Conservation (phyloP, 2,329 filamentous ascomycete genomes). For the Aureobasidium vineae region DNA sequence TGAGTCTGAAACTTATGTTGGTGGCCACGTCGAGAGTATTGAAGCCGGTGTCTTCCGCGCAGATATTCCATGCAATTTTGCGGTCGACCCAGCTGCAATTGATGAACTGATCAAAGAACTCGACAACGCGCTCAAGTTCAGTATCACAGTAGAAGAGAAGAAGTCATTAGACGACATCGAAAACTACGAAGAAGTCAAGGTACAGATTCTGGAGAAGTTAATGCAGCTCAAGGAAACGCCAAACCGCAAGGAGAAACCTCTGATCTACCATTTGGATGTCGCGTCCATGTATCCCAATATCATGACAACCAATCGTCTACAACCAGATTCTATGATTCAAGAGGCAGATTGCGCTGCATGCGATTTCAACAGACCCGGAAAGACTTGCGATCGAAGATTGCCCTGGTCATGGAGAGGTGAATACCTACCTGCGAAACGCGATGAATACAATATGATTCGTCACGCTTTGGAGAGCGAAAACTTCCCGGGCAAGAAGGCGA, state of each 20-base stretch:
- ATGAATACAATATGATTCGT: slow-evolving; percentile 99
- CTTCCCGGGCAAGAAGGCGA: slow-evolving; percentile 77
- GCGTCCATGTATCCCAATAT: slow-evolving; percentile 99
- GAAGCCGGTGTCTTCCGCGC: slow-evolving; percentile 95
- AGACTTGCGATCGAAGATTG: slow-evolving; percentile 90
- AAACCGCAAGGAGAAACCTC: slow-evolving; percentile 76
- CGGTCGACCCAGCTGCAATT: slow-evolving; percentile 81
- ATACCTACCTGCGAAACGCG: slow-evolving; percentile 89
- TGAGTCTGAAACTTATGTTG: slow-evolving; percentile 96
- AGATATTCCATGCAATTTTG: slow-evolving; percentile 93
- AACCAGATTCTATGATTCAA: slow-evolving; percentile 98
- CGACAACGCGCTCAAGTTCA: slow-evolving; percentile 85
- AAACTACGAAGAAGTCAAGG: slow-evolving; percentile 64
- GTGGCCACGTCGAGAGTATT: slow-evolving; percentile 98
- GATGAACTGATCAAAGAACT: slow-evolving; percentile 85
- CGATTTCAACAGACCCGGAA: slow-evolving; percentile 96
- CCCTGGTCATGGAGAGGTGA: slow-evolving; percentile 99
- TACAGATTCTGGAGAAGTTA: slow-evolving; percentile 72
- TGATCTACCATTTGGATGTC: slow-evolving; percentile 98
- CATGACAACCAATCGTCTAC: slow-evolving; percentile 97
- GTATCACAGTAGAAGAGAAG: slow-evolving; percentile 56
- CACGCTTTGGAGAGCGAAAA: slow-evolving; percentile 87
- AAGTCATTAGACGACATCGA: slow-evolving; percentile 52
- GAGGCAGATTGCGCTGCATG: slow-evolving; percentile 96
- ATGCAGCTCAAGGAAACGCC: slow-evolving; percentile 74